Percentiles rank a stretch among this genome's conserved stretches.
phyloP scores from a whole-genome alignment of 805 yeast genomes.

The Cyberlindnera japonica region DNA sequence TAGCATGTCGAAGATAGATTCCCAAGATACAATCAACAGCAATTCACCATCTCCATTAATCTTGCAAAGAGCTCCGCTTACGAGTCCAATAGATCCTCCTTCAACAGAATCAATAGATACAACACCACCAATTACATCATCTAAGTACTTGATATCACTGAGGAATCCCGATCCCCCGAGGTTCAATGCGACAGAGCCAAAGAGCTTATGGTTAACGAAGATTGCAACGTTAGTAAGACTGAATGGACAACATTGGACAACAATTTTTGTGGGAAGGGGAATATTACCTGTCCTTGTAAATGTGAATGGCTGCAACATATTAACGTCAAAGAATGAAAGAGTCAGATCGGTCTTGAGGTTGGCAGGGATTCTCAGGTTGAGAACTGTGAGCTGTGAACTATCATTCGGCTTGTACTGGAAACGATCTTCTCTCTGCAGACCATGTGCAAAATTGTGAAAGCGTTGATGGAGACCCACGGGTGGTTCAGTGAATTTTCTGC shows the following conservation, averaged over 20 bases:
- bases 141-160: constrained; percentile 26
- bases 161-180: constrained; percentile 19
- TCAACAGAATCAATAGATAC: constrained; percentile 13
- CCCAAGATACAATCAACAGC: constrained; percentile 25
- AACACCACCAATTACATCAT: constrained; percentile 27
- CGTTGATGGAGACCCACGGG: neutral
- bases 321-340: constrained; percentile 12
- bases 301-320: constrained; percentile 11
- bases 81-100: constrained; percentile 21
- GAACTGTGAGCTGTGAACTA: constrained; percentile 10
- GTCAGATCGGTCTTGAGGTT: constrained; percentile 1
- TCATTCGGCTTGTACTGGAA: constrained; percentile 22
- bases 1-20: constrained; percentile 17
- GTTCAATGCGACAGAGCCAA: constrained; percentile 19
- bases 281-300: constrained; percentile 10
- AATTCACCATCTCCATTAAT: constrained; percentile 30
- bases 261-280: constrained; percentile 19
- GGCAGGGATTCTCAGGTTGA: constrained; percentile 18
- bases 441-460: constrained; percentile 4
- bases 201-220: constrained; percentile 23
- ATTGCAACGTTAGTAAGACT: constrained; percentile 29
- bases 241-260: constrained; percentile 27
- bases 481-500: constrained; percentile 2
- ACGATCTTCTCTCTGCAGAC: constrained; percentile 8
- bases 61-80: constrained; percentile 23